Evolutionary conservation across 768 basidiomycete species (phyloP), one percentile per base, ranked within the genome.

Genomic region (Agaricus subrufescens): DNA sequence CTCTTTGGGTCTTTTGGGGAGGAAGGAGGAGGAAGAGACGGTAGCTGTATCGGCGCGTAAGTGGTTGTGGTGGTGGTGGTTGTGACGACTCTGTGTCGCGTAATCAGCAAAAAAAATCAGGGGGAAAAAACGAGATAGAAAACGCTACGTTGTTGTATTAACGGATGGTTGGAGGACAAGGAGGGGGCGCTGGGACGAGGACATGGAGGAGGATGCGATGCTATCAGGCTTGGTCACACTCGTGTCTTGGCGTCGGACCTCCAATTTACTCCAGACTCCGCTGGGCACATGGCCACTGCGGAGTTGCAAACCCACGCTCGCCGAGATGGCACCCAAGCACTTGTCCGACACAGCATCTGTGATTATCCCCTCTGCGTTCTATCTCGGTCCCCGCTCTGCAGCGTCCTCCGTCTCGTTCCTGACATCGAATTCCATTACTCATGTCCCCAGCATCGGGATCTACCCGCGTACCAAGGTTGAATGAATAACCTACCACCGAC

Each of bases 61-160:
- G 87, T 84, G 2, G 92, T 94, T 1, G 91, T 94, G 1, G 92
- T 94, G 0, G 89, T 91, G 1, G 92, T 94, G n/a, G 89, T 93
- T 48, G 91, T 94, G 63, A 91, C 87, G 63, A 94, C 89, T 52
- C 91, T 94, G 66, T 38, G 66, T 38, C 58, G 61, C 58, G 61
- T 63, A 59, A 67, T 53, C 66, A 64, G 56, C 67, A 58, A 55
- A 54, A 39, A 44, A 54, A 48, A 43, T 3, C 49, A 49, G 50
- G 23, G 27, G 14, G 29, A 26, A 42, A 19, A 19, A 19, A 19
- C 19, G 19, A 49, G 30, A 3, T 58, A 51, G 29, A 58, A 46
- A 47, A 77, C 84, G 46, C 7, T 73, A 92, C 91, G 83, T 91
- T 37, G 89, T 93, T 3, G 90, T 92, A 64, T 86, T 91, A 54